These are phyloP conservation scores for Crassisporium funariophilum DNA, from an alignment of 768 basidiomycete species.

Conservation along the genomic window DNA sequence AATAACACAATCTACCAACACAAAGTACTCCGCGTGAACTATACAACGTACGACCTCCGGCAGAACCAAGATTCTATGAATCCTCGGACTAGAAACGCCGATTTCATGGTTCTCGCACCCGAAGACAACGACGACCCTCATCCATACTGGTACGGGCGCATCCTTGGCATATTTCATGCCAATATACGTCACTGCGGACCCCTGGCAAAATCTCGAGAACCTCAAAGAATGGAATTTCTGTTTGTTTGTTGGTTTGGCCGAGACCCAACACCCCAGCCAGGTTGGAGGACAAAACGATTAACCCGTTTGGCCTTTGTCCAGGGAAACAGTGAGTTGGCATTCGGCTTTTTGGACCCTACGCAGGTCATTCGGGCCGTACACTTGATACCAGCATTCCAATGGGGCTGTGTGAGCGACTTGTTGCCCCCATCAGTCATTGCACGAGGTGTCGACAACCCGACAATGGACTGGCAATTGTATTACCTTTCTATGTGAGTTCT, in stretches of 20 bases:
- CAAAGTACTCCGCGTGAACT: slow-evolving; percentile 37
- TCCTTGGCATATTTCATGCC: slow-evolving; percentile 35
- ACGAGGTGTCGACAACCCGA: slow-evolving; percentile 5
- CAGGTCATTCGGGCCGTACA: slow-evolving; percentile 41
- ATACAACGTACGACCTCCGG: slow-evolving; percentile 47
- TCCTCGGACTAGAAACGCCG: slow-evolving; percentile 31
- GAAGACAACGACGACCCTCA: slow-evolving; percentile 21
- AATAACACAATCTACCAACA: slow-evolving; percentile 31
- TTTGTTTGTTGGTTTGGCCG: slow-evolving; percentile 26
- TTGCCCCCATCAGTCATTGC: slow-evolving; percentile 11
- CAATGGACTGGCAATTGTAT: slow-evolving; percentile 35
- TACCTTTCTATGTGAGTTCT: slow-evolving; percentile 40
- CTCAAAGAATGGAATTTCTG: slow-evolving; percentile 28
- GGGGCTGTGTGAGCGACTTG: slow-evolving; percentile 16
- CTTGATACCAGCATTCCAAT: slow-evolving; percentile 42
- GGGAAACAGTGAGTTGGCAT: slow-evolving; percentile 26
- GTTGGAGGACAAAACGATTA: slow-evolving; percentile 14
- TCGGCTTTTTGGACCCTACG: slow-evolving; percentile 49
- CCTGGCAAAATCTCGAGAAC: not conserved
- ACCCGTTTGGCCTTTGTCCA: slow-evolving; percentile 35
- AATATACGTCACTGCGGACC: slow-evolving; percentile 21
- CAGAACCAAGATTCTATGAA: slow-evolving; percentile 44
- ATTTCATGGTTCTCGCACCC: slow-evolving; percentile 35
- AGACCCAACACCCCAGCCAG: slow-evolving; percentile 4
- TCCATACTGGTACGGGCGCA: slow-evolving; percentile 38